Evolutionary conservation across 2,329 filamentous ascomycete species (phyloP), one percentile per base, ranked within the genome.

Genomic region (Cladosporium sp.): DNA sequence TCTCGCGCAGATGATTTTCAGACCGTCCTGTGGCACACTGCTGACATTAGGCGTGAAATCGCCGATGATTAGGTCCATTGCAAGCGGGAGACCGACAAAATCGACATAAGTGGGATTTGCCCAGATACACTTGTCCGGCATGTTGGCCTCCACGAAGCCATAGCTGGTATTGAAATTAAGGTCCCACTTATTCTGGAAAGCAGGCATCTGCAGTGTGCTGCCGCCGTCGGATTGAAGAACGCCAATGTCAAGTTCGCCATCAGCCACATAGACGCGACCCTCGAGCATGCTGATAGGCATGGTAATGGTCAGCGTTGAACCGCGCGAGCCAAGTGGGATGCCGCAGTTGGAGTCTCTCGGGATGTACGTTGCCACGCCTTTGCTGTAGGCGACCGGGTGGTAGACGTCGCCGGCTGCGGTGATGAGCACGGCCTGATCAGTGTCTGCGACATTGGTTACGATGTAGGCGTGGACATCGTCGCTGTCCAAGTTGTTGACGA

Each of bases 21-120:
- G 69, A 2, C 81, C 83, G 56, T 80, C 68, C 1, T 72, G 52
- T 0, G 71, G 65, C 68, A 85, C 77, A 2, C 84, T 84, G 73
- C 60, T 86, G 87, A 51, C 44, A 4, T 65, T 1, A 74, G 76
- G 13, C 66, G 68, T 68, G 56, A 74, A 72, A 24, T 69, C 61
- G 8, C 30, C 30, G n/a, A 20, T 18, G 4, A 50, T 57, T 34
- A 83, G 74, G 54, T 67, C 61, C 53, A 83, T 70, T 30, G 72
- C 72, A 19, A 79, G 67, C 1, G 73, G 64, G 15, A 79, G 63
- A 4, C 76, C 52, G 15, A 55, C 52, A 27, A 56, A 59, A 41
- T 59, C 56, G 19, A 59, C 54, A 36, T 48, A 54, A 18, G 41
- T 56, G 6, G 52, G 56, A 51, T 73, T 73, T 15, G 68, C 68